Evolutionary conservation across 2,329 filamentous ascomycete species (phyloP).

Genomic region (Ascochyta lentis): DNA sequence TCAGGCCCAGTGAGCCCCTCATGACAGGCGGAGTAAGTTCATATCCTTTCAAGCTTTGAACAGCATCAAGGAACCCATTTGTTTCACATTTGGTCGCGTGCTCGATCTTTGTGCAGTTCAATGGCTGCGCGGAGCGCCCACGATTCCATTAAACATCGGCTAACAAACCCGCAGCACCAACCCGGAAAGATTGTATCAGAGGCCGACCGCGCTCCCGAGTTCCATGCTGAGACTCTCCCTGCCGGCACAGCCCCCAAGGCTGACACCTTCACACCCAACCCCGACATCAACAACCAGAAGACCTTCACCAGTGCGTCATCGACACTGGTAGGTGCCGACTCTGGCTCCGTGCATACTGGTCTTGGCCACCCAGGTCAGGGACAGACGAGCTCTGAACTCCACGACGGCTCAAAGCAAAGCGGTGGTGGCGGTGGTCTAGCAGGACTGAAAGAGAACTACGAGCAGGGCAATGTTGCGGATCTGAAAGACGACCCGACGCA

Average conservation of each 20-base stretch:
- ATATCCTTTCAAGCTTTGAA: background rate
- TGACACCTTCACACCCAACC: constrained; percentile 55
- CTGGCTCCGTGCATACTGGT: constrained; percentile 60
- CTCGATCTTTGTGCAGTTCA: background rate
- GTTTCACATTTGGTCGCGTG: background rate
- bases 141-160: background rate
- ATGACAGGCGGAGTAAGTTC: constrained; percentile 61
- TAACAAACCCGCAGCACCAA: constrained; percentile 61
- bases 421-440: constrained; percentile 53
- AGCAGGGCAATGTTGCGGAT: constrained; percentile 18
- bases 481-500: constrained; percentile 45
- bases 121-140: background rate
- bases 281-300: constrained; percentile 52
- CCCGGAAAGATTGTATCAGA: constrained; percentile 63
- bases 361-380: constrained; percentile 60
- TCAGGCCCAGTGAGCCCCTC: constrained; percentile 60
- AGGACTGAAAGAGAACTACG: constrained; percentile 46
- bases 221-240: constrained; percentile 65
- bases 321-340: constrained; percentile 60
- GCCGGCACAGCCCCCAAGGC: constrained; percentile 67
- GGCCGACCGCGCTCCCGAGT: constrained; percentile 65
- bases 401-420: constrained; percentile 51
- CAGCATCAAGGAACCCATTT: background rate
- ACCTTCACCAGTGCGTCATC: constrained; percentile 52
- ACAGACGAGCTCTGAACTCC: constrained; percentile 57